phyloP scores from a whole-genome alignment of 1,139 yeast species.

The Debaryomyces sp. region DNA sequence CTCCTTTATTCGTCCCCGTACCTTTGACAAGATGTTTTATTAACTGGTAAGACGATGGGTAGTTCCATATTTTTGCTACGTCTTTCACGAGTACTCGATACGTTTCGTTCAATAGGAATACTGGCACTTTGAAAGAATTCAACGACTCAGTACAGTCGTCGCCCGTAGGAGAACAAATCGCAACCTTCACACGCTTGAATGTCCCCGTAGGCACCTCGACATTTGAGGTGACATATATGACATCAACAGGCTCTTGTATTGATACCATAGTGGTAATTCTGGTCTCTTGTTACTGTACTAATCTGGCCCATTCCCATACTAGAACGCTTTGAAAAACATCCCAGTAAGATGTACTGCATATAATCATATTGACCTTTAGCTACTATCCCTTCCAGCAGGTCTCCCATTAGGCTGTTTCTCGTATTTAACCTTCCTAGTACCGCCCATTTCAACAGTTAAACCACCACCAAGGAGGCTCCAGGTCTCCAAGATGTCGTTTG shows the following conservation, averaged over 20 bases:
- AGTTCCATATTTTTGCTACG: slow-evolving; percentile 40
- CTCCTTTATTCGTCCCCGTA: slow-evolving; percentile 22
- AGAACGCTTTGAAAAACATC: neutral
- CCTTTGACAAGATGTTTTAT: slow-evolving; percentile 29
- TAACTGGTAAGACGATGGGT: slow-evolving; percentile 48
- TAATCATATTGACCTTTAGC: neutral
- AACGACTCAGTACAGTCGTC: slow-evolving; percentile 4
- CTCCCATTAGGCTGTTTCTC: neutral
- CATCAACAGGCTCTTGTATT: neutral
- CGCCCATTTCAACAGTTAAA: neutral
- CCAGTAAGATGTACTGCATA: neutral
- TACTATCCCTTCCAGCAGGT: neutral
- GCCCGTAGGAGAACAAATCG: slow-evolving; percentile 2
- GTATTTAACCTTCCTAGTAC: neutral
- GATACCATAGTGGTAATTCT: neutral
- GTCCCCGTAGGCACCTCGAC: neutral
- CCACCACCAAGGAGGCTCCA: neutral
- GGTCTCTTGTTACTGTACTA: neutral
- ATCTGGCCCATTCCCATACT: neutral
- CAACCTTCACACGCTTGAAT: slow-evolving; percentile 5
- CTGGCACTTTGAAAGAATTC: slow-evolving; percentile 8
- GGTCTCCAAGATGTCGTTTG: neutral
- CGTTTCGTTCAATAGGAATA: slow-evolving; percentile 6
- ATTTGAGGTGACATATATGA: neutral
- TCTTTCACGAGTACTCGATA: slow-evolving; percentile 33